phyloP scores from a whole-genome alignment of 2,329 filamentous ascomycete species.

The Fusarium dlaminii region DNA sequence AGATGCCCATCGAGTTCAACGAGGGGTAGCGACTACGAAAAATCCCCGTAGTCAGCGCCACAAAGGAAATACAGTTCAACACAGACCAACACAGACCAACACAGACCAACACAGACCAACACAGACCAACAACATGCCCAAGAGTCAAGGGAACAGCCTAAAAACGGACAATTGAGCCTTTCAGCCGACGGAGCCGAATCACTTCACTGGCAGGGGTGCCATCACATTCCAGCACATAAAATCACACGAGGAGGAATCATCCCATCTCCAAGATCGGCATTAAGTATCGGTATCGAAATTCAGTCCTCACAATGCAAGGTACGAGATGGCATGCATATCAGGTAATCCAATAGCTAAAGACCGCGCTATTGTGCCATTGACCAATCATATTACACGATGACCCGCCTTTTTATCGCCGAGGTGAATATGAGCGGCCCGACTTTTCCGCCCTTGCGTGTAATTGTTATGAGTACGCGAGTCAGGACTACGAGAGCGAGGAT shows the following conservation, averaged over 20 bases:
- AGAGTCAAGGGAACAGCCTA: neutral
- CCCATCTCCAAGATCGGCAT: neutral
- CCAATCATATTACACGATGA: neutral
- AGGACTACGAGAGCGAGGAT: neutral
- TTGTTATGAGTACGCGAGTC: neutral
- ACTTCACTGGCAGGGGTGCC: neutral
- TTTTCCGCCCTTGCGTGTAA: neutral
- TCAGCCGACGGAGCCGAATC: neutral
- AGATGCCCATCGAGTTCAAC: too few species aligned
- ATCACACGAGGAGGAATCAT: too few species aligned
- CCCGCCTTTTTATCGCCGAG: neutral
- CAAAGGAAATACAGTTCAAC: too few species aligned
- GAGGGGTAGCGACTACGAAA: neutral
- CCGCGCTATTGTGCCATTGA: fast-evolving
- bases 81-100: neutral
- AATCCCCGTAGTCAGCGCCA: neutral
- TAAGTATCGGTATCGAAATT: neutral
- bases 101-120: too few species aligned
- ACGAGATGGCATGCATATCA: neutral
- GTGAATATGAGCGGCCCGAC: neutral
- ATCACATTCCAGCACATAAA: neutral
- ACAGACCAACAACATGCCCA: neutral
- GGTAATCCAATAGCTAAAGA: neutral
- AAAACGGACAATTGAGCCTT: neutral
- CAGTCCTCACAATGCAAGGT: neutral